These are phyloP conservation scores for Chlorella sp. DNA, from an alignment of 139 green algal genomes.

Conservation along the genomic window DNA sequence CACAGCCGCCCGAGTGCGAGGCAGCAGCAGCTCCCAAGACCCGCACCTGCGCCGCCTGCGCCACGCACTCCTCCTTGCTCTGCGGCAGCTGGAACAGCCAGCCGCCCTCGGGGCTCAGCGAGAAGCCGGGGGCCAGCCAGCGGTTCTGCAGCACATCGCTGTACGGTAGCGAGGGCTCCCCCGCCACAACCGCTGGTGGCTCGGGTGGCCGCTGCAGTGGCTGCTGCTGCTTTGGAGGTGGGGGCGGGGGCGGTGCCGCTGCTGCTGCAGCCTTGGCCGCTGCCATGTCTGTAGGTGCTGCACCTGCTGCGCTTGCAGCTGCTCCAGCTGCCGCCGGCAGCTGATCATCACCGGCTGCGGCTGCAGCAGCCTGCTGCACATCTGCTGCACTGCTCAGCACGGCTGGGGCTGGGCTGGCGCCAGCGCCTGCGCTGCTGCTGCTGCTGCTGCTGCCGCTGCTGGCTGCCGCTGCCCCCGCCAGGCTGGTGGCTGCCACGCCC, in stretches of 20 bases:
- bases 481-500: neutral
- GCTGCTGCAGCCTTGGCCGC: neutral
- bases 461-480: neutral
- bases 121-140: constrained; percentile 1
- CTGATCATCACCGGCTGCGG: no score
- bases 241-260: neutral
- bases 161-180: neutral
- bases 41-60: constrained; percentile 19
- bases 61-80: constrained; percentile 36
- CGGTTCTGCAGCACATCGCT: neutral
- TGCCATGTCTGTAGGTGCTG: neutral
- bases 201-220: neutral
- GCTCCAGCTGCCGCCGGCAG: neutral
- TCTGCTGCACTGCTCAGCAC: no score
- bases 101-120: constrained; percentile 25
- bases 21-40: neutral
- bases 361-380: no score
- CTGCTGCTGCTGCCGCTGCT: neutral
- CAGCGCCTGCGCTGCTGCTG: neutral
- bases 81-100: constrained; percentile 40
- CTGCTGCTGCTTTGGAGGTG: neutral
- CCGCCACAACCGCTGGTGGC: neutral
- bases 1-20: no score
- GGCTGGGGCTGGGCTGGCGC: no score
- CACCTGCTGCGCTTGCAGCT: neutral